These are phyloP conservation scores for Yarrowia sp. DNA, from an alignment of 805 yeast species.

Conservation along the genomic window DNA sequence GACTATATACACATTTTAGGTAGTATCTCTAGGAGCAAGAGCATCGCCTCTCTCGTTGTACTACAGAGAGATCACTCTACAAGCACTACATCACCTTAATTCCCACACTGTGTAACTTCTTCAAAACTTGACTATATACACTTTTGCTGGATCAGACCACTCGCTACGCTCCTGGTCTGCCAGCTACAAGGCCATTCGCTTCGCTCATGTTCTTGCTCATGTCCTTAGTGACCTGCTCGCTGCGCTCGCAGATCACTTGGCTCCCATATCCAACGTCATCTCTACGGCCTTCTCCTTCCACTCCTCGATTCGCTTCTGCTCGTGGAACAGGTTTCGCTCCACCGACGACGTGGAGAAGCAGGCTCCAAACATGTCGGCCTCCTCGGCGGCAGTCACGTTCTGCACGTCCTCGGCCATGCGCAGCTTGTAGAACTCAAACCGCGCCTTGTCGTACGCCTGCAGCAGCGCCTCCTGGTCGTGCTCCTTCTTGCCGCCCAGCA, in stretches of 20 bases:
- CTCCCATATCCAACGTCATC: conserved; percentile 53
- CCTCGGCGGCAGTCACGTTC: conserved; percentile 71
- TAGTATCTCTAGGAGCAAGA: no score
- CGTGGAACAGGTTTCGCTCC: conserved; percentile 67
- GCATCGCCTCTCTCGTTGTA: no score
- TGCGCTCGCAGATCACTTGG: conserved; percentile 28
- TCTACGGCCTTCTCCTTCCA: conserved; percentile 74
- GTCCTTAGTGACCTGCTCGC: background rate
- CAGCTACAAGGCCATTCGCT: no score
- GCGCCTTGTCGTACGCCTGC: conserved; percentile 80
- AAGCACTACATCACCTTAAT: no score
- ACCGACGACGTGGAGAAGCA: conserved; percentile 60
- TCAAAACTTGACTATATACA: conserved; percentile 9
- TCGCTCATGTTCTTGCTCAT: no score
- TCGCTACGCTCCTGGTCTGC: no score
- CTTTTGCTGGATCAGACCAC: background rate
- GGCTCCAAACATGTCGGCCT: conserved; percentile 81
- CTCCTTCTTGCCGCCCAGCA: conserved; percentile 41
- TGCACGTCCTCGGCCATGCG: conserved; percentile 83
- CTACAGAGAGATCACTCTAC: no score
- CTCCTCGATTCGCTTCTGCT: conserved; percentile 63
- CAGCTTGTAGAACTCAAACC: conserved; percentile 82
- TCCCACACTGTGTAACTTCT: background rate
- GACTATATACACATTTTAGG: no score
- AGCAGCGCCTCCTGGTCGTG: conserved; percentile 36